phyloP scores from a whole-genome alignment of 768 basidiomycete genomes.

The Lactarius hengduanensis region DNA sequence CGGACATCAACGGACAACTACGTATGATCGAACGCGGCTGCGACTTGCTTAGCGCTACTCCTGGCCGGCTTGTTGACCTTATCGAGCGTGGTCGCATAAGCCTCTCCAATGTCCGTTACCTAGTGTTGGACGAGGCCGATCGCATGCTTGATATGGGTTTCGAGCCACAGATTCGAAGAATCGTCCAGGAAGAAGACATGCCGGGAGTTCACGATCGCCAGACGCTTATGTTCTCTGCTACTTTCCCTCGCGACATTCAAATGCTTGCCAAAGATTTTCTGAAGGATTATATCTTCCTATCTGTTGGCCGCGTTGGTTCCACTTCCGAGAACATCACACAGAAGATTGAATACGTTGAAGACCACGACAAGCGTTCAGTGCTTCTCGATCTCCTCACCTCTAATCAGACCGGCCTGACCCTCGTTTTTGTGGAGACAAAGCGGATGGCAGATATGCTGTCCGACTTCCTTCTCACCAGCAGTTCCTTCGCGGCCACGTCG shows the following conservation, averaged over 20 bases:
- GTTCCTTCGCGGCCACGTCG: constrained; percentile 86
- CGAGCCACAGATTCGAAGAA: constrained; percentile 97
- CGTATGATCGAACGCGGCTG: constrained; percentile 95
- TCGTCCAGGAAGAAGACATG: constrained; percentile 99
- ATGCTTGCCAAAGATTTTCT: constrained; percentile 94
- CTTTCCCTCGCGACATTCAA: constrained; percentile 99
- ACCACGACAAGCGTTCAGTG: constrained; percentile 94
- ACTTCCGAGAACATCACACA: constrained; percentile 99
- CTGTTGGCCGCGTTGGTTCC: constrained; percentile 96
- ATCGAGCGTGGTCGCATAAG: constrained; percentile 98
- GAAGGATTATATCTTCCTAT: constrained; percentile 98
- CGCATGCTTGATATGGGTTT: constrained; percentile 99
- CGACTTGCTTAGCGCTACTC: constrained; percentile 95
- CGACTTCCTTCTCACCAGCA: constrained; percentile 79
- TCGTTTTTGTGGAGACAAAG: constrained; percentile 99
- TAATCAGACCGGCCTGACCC: constrained; percentile 74
- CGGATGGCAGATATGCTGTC: constrained; percentile 99
- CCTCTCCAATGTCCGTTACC: constrained; percentile 93
- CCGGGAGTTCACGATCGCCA: constrained; percentile 88
- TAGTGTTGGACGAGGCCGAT: constrained; percentile 99
- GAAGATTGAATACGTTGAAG: constrained; percentile 98
- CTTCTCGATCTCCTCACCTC: constrained; percentile 91
- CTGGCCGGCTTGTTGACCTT: constrained; percentile 96
- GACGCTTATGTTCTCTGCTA: constrained; percentile 99
- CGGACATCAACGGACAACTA: constrained; percentile 95